Percentiles rank a stretch among this genome's conserved stretches.
These are phyloP conservation scores for Aspergillus novoparasiticus DNA, from an alignment of 2,329 filamentous ascomycete genomes.

Conservation along the genomic window DNA sequence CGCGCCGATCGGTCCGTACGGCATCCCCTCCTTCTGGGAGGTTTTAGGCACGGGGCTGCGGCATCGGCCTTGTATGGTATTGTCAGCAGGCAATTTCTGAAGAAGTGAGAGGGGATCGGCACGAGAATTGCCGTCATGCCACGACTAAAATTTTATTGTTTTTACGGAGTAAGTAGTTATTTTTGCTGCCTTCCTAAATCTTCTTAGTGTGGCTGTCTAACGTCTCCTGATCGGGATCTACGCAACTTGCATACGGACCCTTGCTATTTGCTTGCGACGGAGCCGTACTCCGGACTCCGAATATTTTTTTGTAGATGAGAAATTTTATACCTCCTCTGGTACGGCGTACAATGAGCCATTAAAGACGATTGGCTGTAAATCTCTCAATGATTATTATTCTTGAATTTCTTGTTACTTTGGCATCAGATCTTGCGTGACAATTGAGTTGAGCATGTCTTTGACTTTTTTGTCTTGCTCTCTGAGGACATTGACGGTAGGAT, in stretches of 20 bases:
- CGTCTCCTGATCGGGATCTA: slow-evolving; percentile 2
- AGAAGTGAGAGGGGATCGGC: background rate
- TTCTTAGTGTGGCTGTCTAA: background rate
- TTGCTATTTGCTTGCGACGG: background rate
- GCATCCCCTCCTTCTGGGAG: background rate
- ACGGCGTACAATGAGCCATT: background rate
- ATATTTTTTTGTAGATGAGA: background rate
- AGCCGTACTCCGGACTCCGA: slow-evolving; percentile 5
- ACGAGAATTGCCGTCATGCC: slow-evolving; percentile 4
- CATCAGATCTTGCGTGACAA: slow-evolving; percentile 1
- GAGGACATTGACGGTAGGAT: slow-evolving; percentile 1
- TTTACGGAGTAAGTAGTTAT: background rate
- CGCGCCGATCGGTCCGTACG: slow-evolving; percentile 4
- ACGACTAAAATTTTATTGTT: background rate
- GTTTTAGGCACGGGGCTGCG: background rate
- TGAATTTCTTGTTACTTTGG: background rate
- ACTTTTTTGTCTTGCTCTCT: background rate
- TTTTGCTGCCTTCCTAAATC: background rate
- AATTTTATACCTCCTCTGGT: background rate
- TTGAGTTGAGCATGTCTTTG: background rate
- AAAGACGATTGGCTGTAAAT: background rate
- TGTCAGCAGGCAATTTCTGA: background rate
- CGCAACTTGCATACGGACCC: slow-evolving; percentile 3
- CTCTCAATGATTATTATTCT: background rate
- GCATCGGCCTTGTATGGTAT: slow-evolving; percentile 3